phyloP scores from a whole-genome alignment of 129 eudicot genomes.

The Chrysanthemum makinoi region DNA sequence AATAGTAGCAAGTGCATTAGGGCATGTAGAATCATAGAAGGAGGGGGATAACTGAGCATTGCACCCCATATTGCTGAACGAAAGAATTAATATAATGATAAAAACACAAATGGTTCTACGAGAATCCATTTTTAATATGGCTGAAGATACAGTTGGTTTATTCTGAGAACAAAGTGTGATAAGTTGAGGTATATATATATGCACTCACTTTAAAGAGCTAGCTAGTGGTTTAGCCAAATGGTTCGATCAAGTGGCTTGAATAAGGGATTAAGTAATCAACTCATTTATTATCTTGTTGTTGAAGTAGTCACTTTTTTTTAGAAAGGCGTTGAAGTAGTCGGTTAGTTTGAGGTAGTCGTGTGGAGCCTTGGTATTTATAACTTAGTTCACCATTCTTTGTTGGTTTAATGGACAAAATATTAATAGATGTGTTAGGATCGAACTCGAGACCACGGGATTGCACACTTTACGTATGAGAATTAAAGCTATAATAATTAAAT shows the following conservation, averaged over 20 bases:
- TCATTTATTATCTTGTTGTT: slow-evolving; percentile 6
- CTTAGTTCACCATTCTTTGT: no score
- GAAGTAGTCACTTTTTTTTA: not conserved
- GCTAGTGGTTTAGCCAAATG: slow-evolving; percentile 7
- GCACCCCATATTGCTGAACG: slow-evolving; percentile 17
- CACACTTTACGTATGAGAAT: no score
- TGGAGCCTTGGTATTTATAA: no score
- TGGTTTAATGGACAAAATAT: no score
- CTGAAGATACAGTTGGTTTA: slow-evolving; percentile 8
- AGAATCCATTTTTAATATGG: slow-evolving; percentile 11
- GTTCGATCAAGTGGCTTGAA: slow-evolving; percentile 17
- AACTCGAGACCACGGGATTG: no score
- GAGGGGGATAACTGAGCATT: slow-evolving; percentile 45
- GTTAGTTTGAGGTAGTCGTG: no score
- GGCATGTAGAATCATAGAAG: slow-evolving; percentile 26
- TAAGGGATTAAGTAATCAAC: slow-evolving; percentile 1
- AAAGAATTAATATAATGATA: slow-evolving; percentile 19
- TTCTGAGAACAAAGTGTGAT: slow-evolving; percentile 2
- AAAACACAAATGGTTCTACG: slow-evolving; percentile 17
- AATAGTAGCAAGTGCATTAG: slow-evolving; percentile 26
- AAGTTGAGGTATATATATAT: slow-evolving; percentile 15
- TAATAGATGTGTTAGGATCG: no score
- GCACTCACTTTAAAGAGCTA: not conserved
- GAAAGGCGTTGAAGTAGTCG: no score
- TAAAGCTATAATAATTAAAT: no score